Evolutionary conservation across 441 rosid species (phyloP).

Genomic region (Brassica hybrid): DNA sequence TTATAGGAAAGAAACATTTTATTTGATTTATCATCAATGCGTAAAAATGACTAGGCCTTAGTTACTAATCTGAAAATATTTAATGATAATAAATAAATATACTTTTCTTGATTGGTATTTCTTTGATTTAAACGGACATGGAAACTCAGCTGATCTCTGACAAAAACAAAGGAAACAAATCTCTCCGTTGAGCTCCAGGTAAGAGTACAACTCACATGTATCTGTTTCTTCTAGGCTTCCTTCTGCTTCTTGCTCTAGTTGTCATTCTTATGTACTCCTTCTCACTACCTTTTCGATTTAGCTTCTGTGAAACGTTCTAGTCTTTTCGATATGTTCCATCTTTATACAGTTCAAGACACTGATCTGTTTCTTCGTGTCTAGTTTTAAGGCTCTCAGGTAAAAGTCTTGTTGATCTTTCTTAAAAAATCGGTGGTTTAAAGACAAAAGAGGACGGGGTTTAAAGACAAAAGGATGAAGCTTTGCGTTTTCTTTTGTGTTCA

Average conservation of each 20-base stretch:
- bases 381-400: conserved; percentile 7
- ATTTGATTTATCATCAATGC: neutral
- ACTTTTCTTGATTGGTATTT: too few species aligned
- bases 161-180: neutral
- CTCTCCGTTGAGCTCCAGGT: conserved; percentile 25
- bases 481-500: conserved; percentile 7
- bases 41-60: too few species aligned
- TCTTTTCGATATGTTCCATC: too few species aligned
- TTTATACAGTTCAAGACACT: too few species aligned
- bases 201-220: neutral
- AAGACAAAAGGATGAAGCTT: conserved; percentile 4
- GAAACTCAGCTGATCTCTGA: neutral
- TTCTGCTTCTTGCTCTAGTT: neutral
- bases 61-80: too few species aligned
- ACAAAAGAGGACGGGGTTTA: conserved; percentile 37
- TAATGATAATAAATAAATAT: too few species aligned
- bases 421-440: too few species aligned
- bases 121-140: too few species aligned
- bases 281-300: neutral
- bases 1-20: neutral
- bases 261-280: neutral
- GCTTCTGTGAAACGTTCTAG: too few species aligned
- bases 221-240: neutral
- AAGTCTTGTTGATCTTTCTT: too few species aligned
- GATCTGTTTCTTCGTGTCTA: too few species aligned